A percentile compares a stretch with the other conserved stretches of the same genome.
phyloP scores from a whole-genome alignment of 2,329 filamentous ascomycete species.

The Fusarium sp. region DNA sequence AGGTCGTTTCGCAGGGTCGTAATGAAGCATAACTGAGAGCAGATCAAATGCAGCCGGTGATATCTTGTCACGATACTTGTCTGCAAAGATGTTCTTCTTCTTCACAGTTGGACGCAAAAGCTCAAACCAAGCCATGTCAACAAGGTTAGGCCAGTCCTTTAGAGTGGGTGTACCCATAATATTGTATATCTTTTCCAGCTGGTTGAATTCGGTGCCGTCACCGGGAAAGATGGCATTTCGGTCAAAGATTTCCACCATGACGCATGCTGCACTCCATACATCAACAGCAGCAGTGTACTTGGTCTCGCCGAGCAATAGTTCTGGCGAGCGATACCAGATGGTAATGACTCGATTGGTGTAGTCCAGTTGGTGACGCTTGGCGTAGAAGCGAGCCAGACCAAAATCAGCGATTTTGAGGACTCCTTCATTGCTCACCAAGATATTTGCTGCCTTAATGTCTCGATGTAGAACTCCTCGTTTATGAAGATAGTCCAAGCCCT shows the following conservation, averaged over 20 bases:
- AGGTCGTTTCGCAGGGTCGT: conserved; percentile 85
- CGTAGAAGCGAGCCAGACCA: conserved; percentile 93
- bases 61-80: conserved; percentile 81
- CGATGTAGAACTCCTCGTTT: conserved; percentile 92
- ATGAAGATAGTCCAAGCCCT: conserved; percentile 93
- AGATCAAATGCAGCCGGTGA: conserved; percentile 85
- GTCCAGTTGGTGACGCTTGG: conserved; percentile 88
- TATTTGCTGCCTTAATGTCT: conserved; percentile 98
- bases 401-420: conserved; percentile 95
- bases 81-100: conserved; percentile 78
- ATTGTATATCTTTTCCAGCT: conserved; percentile 96
- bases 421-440: conserved; percentile 89
- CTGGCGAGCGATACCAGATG: conserved; percentile 85
- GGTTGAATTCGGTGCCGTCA: conserved; percentile 93
- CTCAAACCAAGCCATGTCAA: conserved; percentile 98
- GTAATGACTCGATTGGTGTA: conserved; percentile 99
- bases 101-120: conserved; percentile 81
- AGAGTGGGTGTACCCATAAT: conserved; percentile 88
- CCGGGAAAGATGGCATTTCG: conserved; percentile 93
- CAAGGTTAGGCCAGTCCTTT: conserved; percentile 84
- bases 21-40: conserved; percentile 84
- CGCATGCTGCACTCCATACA: conserved; percentile 97
- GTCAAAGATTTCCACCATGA: conserved; percentile 96
- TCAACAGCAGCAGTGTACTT: conserved; percentile 90
- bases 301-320: conserved; percentile 89